These are phyloP conservation scores for Colletotrichum musae DNA, from an alignment of 2,329 filamentous ascomycete genomes.

Conservation along the genomic window DNA sequence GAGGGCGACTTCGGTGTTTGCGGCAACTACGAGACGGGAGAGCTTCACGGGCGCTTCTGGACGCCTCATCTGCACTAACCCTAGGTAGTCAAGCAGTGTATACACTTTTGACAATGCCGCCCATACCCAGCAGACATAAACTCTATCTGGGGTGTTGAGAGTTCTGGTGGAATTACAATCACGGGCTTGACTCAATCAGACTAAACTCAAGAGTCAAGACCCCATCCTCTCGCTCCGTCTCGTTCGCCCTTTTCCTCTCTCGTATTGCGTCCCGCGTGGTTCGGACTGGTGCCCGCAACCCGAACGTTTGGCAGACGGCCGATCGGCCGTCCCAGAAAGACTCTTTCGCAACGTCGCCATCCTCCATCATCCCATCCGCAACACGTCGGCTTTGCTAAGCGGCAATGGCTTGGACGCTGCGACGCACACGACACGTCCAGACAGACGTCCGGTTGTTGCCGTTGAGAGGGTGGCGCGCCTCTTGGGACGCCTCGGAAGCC, in stretches of 20 bases:
- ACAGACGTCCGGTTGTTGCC: conserved; percentile 18
- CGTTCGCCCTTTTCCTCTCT: neutral
- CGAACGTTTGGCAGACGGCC: conserved; percentile 6
- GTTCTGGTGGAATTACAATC: conserved; percentile 12
- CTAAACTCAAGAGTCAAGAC: conserved; percentile 20
- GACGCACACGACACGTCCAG: conserved; percentile 21
- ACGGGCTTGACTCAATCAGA: neutral
- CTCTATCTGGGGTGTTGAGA: conserved; percentile 26
- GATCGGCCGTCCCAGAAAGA: neutral
- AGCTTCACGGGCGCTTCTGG: conserved; percentile 23
- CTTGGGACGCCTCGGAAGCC: conserved; percentile 10
- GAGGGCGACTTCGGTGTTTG: neutral
- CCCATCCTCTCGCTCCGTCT: neutral
- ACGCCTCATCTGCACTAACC: neutral
- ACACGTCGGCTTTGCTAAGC: conserved; percentile 27
- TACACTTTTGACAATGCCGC: too few relatives aligned
- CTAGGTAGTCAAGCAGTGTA: too few relatives aligned
- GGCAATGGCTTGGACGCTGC: conserved; percentile 12
- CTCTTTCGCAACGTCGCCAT: neutral
- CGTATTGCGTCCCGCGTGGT: neutral
- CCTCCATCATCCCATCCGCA: neutral
- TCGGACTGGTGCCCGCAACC: conserved; percentile 13
- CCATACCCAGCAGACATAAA: neutral
- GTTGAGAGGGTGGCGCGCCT: conserved; percentile 16
- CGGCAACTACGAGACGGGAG: conserved; percentile 35